Evolutionary conservation across 345 rosid genomes (phyloP).

Genomic region (Turnera subulata): DNA sequence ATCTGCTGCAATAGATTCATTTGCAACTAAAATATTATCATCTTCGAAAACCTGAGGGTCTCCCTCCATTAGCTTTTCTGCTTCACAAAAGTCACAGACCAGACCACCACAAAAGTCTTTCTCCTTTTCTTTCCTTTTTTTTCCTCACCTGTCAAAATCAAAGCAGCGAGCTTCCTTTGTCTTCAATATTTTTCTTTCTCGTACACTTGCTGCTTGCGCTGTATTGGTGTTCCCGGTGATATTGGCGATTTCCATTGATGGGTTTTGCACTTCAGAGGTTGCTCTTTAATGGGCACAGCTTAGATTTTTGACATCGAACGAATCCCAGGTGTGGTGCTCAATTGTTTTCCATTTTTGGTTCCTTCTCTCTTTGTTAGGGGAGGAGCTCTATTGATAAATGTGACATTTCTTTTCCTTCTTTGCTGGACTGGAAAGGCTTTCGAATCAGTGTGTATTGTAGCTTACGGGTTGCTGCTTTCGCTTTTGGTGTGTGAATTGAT

Average conservation of each 20-base stretch:
- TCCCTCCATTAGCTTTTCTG: neutral
- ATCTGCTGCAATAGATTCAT: neutral
- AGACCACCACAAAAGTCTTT: neutral
- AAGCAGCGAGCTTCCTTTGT: neutral
- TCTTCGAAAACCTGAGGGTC: neutral
- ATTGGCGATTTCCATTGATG: constrained; percentile 14
- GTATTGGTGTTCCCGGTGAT: constrained; percentile 6
- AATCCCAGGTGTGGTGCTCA: neutral
- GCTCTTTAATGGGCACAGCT: constrained; percentile 15
- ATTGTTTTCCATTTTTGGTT: neutral
- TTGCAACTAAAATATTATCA: neutral
- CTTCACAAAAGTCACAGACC: neutral
- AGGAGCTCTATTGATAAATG: constrained; percentile 9
- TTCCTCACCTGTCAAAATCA: neutral
- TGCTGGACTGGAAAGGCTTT: constrained; percentile 16
- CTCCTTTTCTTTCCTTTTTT: neutral
- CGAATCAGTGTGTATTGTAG: too few relatives aligned
- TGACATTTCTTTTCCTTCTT: constrained; percentile 8
- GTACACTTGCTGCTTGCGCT: neutral
- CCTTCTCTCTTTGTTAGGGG: neutral
- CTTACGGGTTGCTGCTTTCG: too few relatives aligned
- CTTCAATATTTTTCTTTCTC: neutral
- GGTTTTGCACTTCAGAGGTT: constrained; percentile 16
- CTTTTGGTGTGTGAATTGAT: neutral
- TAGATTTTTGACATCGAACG: neutral